Evolutionary conservation across 2,329 filamentous ascomycete genomes (phyloP).

Genomic region (Trichoderma arundinaceum): DNA sequence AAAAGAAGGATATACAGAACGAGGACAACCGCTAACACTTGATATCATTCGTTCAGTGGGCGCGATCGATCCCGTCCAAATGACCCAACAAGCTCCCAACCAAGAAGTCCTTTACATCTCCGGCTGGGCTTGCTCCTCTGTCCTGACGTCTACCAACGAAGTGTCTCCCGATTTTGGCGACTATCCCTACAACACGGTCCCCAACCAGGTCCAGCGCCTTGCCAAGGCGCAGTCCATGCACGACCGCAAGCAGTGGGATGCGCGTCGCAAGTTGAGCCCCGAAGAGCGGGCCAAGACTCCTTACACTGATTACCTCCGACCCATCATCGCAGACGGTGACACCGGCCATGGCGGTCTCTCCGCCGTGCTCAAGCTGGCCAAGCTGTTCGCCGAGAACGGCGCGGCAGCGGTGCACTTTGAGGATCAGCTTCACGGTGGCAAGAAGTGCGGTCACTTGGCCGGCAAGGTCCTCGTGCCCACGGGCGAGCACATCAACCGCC

Average conservation of each 20-base stretch:
- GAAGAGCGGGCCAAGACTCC: slow-evolving; percentile 76
- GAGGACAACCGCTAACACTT: neutral
- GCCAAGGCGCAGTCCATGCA: slow-evolving; percentile 98
- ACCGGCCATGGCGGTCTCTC: slow-evolving; percentile 93
- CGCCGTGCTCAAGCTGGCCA: slow-evolving; percentile 92
- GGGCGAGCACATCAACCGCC: slow-evolving; percentile 93
- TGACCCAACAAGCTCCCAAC: slow-evolving; percentile 96
- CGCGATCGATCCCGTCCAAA: slow-evolving; percentile 97
- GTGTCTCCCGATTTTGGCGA: slow-evolving; percentile 98
- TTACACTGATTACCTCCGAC: slow-evolving; percentile 89
- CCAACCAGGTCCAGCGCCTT: slow-evolving; percentile 94
- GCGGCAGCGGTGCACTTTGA: slow-evolving; percentile 97
- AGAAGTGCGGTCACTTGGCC: slow-evolving; percentile 96
- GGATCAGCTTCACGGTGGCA: slow-evolving; percentile 95
- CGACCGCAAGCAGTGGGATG: slow-evolving; percentile 93
- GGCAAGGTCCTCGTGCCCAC: slow-evolving; percentile 95
- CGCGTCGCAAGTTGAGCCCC: slow-evolving; percentile 75
- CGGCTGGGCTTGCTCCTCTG: slow-evolving; percentile 95
- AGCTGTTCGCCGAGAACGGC: slow-evolving; percentile 96
- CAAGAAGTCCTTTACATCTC: slow-evolving; percentile 97
- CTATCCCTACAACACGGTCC: slow-evolving; percentile 98
- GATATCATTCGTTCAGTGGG: slow-evolving; percentile 67
- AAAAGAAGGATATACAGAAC: neutral
- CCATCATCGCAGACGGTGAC: slow-evolving; percentile 95
- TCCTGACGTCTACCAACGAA: slow-evolving; percentile 93